Evolutionary conservation across 2,329 filamentous ascomycete species (phyloP).

Genomic region (Nothophaeocryptopus gaeumannii): DNA sequence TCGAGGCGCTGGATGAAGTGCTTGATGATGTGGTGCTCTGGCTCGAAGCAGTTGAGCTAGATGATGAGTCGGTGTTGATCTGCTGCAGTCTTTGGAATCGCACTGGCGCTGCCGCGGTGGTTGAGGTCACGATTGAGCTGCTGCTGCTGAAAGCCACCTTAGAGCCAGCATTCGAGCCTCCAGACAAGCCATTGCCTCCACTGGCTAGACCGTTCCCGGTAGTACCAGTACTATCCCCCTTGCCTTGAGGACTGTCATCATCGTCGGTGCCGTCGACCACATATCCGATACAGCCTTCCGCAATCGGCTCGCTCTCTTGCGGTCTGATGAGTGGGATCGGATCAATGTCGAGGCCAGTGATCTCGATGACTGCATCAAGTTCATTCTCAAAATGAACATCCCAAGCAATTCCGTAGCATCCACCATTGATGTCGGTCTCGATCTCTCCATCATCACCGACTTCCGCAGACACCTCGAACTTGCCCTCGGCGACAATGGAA

Average conservation of each 20-base stretch:
- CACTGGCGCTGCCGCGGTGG: not conserved
- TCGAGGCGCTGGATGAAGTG: no score
- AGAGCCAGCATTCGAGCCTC: not conserved
- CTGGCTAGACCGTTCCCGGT: constrained; percentile 2
- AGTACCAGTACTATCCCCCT: not conserved
- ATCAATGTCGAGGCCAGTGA: not conserved
- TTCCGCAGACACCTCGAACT: constrained; percentile 8
- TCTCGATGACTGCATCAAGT: not conserved
- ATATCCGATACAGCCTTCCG: constrained; percentile 13
- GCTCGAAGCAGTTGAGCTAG: no score
- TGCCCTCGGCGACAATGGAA: constrained; percentile 7
- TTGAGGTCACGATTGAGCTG: not conserved
- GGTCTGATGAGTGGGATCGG: not conserved
- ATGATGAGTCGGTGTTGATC: no score
- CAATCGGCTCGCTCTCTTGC: constrained; percentile 6
- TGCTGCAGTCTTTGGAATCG: no score
- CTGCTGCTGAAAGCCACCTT: no score
- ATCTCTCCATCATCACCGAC: constrained; percentile 2
- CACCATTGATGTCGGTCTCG: constrained; percentile 8
- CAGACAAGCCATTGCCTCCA: not conserved
- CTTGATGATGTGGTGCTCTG: no score
- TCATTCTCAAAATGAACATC: constrained; percentile 10
- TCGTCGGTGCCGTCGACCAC: constrained; percentile 5
- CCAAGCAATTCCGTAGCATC: constrained; percentile 14
- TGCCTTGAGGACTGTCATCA: not conserved